Conservation (phyloP, 257 asterid species). For the Mitragyna speciosa region DNA sequence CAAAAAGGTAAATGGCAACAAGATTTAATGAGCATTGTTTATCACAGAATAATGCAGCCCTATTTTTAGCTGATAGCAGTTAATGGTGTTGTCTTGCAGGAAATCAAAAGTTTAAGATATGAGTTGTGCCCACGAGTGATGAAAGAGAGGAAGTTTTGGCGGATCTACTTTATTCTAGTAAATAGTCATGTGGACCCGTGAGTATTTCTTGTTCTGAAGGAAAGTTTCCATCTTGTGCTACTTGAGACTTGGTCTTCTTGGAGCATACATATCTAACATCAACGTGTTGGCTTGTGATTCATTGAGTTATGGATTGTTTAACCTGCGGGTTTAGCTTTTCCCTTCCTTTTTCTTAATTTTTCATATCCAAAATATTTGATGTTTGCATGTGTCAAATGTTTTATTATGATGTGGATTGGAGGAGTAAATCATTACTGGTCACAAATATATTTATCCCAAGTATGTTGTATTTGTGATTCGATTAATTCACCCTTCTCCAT, state of each 20-base stretch:
- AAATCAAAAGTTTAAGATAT: slow-evolving; percentile 74
- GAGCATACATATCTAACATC: not conserved
- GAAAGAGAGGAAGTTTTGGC: slow-evolving; percentile 95
- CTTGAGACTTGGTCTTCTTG: not conserved
- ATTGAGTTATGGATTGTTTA: not conserved
- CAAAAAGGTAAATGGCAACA: not conserved
- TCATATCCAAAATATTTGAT: not conserved
- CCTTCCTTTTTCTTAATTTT: not conserved
- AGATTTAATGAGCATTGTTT: not conserved
- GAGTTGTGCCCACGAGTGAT: slow-evolving; percentile 81
- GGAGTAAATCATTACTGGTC: not conserved
- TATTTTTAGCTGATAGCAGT: not conserved
- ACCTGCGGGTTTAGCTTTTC: not conserved
- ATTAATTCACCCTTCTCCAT: not conserved
- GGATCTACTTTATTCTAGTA: slow-evolving; percentile 87
- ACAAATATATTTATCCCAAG: not conserved
- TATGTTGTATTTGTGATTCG: not conserved
- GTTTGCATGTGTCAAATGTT: not conserved
- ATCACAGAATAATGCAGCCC: not conserved
- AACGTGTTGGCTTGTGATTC: not conserved
- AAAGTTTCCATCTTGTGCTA: slow-evolving; percentile 3
- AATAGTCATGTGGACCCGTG: slow-evolving; percentile 76
- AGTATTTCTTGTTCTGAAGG: slow-evolving; percentile 36
- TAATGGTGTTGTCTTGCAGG: slow-evolving; percentile 47
- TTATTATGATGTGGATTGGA: not conserved